Evolutionary conservation across 2,329 filamentous ascomycete species (phyloP).

Genomic region (Rutstroemia sp.): DNA sequence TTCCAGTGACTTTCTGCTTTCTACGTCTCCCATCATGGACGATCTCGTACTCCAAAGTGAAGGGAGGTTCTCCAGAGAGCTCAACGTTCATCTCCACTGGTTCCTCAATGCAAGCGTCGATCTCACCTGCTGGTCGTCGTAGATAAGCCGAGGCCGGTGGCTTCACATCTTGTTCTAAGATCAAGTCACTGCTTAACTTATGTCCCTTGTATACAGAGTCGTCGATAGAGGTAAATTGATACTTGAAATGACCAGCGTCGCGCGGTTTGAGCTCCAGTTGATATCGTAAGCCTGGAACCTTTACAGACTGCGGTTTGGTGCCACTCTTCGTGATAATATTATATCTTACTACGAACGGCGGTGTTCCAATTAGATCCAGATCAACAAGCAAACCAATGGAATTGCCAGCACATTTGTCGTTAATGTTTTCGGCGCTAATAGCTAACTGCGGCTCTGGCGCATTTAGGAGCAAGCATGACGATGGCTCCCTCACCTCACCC

Average conservation of each 20-base stretch:
- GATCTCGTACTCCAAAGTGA: conserved; percentile 85
- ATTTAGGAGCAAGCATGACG: conserved; percentile 87
- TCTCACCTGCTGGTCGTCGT: conserved; percentile 43
- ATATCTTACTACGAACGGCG: conserved; percentile 81
- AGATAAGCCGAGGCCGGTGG: conserved; percentile 80
- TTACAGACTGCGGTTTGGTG: conserved; percentile 38
- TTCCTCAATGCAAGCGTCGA: conserved; percentile 77
- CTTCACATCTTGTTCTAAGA: conserved; percentile 84
- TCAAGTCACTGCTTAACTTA: conserved; percentile 52
- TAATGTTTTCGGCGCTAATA: conserved; percentile 71
- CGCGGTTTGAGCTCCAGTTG: conserved; percentile 79
- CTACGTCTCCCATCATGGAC: conserved; percentile 81
- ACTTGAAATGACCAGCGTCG: conserved; percentile 78
- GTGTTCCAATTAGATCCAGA: conserved; percentile 83
- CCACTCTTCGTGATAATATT: conserved; percentile 55
- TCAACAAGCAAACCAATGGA: conserved; percentile 86
- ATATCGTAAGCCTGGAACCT: conserved; percentile 64
- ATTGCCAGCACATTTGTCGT: conserved; percentile 91
- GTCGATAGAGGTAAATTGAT: conserved; percentile 72
- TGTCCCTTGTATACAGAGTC: conserved; percentile 73
- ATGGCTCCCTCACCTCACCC: conserved; percentile 86
- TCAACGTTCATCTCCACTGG: conserved; percentile 65
- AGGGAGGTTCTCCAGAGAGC: conserved; percentile 77
- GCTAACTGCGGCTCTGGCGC: conserved; percentile 77
- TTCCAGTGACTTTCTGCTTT: conserved; percentile 56